These are phyloP conservation scores for Geum urbanum DNA, from an alignment of 306 rosid species.

Conservation along the genomic window DNA sequence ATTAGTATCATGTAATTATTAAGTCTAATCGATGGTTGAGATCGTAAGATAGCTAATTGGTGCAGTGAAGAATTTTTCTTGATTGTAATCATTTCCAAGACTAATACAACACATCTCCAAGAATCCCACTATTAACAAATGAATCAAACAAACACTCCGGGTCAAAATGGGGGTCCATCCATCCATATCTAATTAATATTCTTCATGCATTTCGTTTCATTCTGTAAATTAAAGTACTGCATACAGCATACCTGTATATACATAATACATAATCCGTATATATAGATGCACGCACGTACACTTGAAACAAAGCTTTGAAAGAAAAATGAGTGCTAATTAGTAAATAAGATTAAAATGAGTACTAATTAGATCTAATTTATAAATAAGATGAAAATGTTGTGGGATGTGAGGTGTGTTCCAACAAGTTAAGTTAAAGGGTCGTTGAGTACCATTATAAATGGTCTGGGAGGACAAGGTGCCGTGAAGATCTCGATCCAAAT, in stretches of 20 bases:
- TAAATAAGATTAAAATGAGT: no score
- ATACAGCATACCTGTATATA: no score
- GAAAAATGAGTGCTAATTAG: no score
- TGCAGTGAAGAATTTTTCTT: no score
- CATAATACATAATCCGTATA: no score
- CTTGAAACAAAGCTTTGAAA: not conserved
- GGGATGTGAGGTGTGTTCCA: conserved; percentile 16
- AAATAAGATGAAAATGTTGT: not conserved
- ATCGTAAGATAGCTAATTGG: no score
- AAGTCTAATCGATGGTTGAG: no score
- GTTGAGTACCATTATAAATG: not conserved
- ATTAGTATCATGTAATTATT: no score
- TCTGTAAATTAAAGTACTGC: not conserved
- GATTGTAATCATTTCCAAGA: no score
- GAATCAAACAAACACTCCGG: not conserved
- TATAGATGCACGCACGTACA: not conserved
- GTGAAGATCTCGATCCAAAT: not conserved
- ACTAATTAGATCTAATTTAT: no score
- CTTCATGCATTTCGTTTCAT: not conserved
- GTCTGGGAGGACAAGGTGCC: conserved; percentile 1
- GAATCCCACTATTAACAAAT: conserved; percentile 1
- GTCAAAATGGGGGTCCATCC: not conserved
- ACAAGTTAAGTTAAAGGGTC: conserved; percentile 4
- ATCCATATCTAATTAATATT: not conserved
- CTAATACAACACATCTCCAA: not conserved